These are phyloP conservation scores for Kwoniella shivajii DNA, from an alignment of 1,284 basidiomycete species.

Conservation along the genomic window DNA sequence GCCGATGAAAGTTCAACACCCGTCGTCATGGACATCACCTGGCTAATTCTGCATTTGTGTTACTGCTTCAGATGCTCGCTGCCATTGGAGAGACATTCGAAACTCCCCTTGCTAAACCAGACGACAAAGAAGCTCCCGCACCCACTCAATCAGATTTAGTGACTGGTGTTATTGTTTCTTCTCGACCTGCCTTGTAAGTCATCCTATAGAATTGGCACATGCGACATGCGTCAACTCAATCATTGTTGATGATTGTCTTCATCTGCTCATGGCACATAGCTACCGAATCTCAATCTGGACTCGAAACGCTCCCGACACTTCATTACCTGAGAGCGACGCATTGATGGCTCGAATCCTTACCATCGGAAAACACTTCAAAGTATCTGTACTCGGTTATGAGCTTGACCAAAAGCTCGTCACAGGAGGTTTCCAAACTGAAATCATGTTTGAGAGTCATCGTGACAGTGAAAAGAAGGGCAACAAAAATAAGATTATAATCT, in stretches of 20 bases:
- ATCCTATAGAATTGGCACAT: no score
- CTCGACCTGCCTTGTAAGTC: conserved; percentile 78
- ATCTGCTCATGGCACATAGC: conserved; percentile 23
- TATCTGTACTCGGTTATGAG: conserved; percentile 76
- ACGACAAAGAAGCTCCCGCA: conserved; percentile 45
- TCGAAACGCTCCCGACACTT: conserved; percentile 67
- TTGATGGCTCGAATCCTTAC: conserved; percentile 72
- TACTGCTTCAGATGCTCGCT: conserved; percentile 77
- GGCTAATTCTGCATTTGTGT: not conserved
- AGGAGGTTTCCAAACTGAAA: conserved; percentile 82
- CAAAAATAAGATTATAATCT: conserved; percentile 75
- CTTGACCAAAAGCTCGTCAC: conserved; percentile 67
- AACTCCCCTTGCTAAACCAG: conserved; percentile 60
- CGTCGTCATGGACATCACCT: not conserved
- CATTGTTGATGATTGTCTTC: no score
- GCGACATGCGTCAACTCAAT: no score
- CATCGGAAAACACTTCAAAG: conserved; percentile 86
- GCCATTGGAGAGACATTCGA: conserved; percentile 97
- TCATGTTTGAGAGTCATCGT: conserved; percentile 76
- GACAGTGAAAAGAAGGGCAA: conserved; percentile 93
- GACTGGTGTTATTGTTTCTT: conserved; percentile 93
- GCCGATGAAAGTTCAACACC: no score
- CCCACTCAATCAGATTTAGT: conserved; percentile 64
- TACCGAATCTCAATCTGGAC: conserved; percentile 98
- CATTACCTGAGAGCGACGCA: conserved; percentile 46